These are phyloP conservation scores for Anthoceros angustus DNA, from an alignment of 225 moss, liverwort and hornwort genomes.

Conservation along the genomic window DNA sequence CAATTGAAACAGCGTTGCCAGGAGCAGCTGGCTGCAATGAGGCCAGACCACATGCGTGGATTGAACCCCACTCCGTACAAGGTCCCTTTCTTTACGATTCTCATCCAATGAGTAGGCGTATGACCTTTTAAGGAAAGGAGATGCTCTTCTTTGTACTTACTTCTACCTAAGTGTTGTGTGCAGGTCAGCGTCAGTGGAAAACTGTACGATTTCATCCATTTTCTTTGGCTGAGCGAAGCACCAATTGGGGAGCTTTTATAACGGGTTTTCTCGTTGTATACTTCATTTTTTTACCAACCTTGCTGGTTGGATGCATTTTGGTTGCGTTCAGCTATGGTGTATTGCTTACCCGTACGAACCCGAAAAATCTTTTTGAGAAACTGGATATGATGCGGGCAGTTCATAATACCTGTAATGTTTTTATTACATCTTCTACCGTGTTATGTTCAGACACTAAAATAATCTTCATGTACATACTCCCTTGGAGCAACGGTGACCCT, in stretches of 20 bases:
- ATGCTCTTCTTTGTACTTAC: background rate
- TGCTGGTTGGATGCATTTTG: no score
- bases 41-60: constrained; percentile 83
- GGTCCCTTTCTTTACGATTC: constrained; percentile 19
- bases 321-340: no score
- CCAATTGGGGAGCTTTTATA: constrained; percentile 80
- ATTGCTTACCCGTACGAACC: no score
- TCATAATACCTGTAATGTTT: no score
- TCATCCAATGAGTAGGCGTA: background rate
- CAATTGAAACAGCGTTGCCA: constrained; percentile 45
- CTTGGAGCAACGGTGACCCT: no score
- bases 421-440: no score
- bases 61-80: constrained; percentile 95
- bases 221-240: constrained; percentile 88
- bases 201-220: constrained; percentile 91
- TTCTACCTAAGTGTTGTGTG: background rate
- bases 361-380: no score
- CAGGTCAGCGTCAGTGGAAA: constrained; percentile 93
- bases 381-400: no score
- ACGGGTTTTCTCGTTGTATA: background rate
- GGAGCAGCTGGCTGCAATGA: constrained; percentile 72
- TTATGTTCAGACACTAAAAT: no score
- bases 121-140: background rate
- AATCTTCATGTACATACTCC: no score
- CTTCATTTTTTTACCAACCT: no score